phyloP scores from a whole-genome alignment of 2,329 filamentous ascomycete species.

The Fusarium cyanostomum region DNA sequence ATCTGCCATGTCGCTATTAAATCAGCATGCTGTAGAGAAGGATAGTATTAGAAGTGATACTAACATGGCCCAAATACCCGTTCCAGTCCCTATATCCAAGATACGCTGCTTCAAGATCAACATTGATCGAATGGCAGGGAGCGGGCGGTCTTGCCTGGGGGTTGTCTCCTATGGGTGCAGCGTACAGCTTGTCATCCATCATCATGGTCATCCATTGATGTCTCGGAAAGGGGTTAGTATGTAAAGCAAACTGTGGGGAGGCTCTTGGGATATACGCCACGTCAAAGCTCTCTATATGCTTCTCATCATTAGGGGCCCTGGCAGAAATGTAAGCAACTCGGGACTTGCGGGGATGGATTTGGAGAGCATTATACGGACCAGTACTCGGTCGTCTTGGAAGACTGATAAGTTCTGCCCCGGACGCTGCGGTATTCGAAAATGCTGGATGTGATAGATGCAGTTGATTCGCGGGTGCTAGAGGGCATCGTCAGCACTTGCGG shows the following conservation, averaged over 20 bases:
- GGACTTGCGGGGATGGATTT: background rate
- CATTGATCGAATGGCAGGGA: background rate
- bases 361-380: background rate
- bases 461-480: background rate
- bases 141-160: background rate
- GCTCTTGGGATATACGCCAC: background rate
- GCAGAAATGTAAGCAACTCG: background rate
- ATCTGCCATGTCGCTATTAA: background rate
- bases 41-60: background rate
- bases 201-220: background rate
- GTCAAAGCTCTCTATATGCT: background rate
- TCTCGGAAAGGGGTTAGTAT: too few relatives aligned
- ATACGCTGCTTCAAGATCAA: background rate
- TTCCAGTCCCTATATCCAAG: background rate
- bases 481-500: too few relatives aligned
- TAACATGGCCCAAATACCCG: too few relatives aligned
- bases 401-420: background rate
- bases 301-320: background rate
- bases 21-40: too few relatives aligned
- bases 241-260: too few relatives aligned
- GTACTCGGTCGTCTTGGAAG: background rate
- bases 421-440: background rate
- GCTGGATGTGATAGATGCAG: too few relatives aligned
- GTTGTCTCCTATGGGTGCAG: background rate
- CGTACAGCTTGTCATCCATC: background rate